Percentiles rank a stretch among this genome's conserved stretches.
phyloP scores from a whole-genome alignment of 208 protist genomes.

The Leishmania braziliensis region DNA sequence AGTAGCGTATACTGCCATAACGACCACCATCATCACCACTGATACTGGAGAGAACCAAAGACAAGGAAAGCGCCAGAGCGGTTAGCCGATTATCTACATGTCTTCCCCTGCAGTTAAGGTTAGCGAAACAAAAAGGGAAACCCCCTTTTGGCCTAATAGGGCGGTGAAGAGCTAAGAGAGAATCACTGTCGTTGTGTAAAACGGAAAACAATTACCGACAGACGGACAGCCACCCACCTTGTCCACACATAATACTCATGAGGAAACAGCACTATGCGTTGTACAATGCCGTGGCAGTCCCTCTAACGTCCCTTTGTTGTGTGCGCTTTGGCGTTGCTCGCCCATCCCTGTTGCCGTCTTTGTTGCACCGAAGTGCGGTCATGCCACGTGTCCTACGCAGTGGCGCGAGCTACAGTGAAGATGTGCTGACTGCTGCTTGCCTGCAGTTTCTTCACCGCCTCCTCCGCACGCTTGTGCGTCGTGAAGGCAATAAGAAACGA shows the following conservation, averaged over 20 bases:
- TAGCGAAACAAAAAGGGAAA: neutral
- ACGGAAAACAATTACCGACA: neutral
- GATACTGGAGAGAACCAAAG: neutral
- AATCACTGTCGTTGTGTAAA: neutral
- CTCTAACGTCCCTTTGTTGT: neutral
- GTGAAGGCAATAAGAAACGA: constrained; percentile 34
- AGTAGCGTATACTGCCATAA: neutral
- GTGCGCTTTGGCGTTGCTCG: too few relatives aligned
- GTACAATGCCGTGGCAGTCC: neutral
- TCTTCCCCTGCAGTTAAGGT: neutral
- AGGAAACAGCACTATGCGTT: neutral
- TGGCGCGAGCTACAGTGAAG: constrained; percentile 21
- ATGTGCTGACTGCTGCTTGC: constrained; percentile 18
- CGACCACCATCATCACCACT: neutral
- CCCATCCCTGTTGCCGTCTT: neutral
- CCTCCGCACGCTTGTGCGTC: constrained; percentile 29
- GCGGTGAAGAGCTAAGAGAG: neutral
- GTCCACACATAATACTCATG: too few relatives aligned
- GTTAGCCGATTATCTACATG: neutral
- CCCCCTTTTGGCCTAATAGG: neutral
- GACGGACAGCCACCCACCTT: neutral
- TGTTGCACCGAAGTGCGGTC: neutral
- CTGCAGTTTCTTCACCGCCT: constrained; percentile 31
- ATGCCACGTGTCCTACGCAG: neutral
- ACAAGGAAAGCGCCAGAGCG: neutral